A percentile compares a stretch with the other conserved stretches of the same genome.
Evolutionary conservation across 139 green algal species (phyloP).

Genomic region (Medakamo hakoo): DNA sequence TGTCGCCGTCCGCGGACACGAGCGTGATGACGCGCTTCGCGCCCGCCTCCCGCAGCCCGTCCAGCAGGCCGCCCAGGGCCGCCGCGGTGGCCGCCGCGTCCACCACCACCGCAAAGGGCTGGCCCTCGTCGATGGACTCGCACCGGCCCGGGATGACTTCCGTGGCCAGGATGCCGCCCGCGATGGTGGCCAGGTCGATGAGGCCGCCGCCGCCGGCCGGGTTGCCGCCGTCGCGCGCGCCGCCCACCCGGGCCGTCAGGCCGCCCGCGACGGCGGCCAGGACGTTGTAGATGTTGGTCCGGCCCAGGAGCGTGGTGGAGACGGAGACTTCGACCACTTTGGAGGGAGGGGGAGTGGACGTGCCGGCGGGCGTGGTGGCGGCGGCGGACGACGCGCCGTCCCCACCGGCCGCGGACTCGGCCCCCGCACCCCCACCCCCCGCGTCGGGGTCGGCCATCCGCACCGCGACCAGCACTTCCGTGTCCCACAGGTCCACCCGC

Average conservation of each 20-base stretch:
- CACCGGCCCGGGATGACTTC: conserved; percentile 44
- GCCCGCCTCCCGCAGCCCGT: conserved; percentile 35
- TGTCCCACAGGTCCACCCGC: conserved; percentile 76
- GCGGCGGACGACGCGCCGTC: too few species aligned
- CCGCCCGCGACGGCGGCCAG: conserved; percentile 66
- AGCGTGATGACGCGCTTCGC: conserved; percentile 64
- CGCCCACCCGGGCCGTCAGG: conserved; percentile 52
- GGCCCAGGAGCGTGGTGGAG: conserved; percentile 60
- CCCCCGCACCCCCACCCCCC: too few species aligned
- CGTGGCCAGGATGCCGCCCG: conserved; percentile 63
- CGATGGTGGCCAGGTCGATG: conserved; percentile 33
- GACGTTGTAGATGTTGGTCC: conserved; percentile 78
- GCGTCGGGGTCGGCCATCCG: too few species aligned
- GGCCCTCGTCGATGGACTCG: conserved; percentile 77
- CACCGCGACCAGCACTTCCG: conserved; percentile 38
- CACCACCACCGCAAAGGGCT: conserved; percentile 81
- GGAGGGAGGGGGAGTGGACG: conserved; percentile 25
- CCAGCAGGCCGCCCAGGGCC: conserved; percentile 41
- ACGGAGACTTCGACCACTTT: conserved; percentile 41
- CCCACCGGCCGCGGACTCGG: too few species aligned
- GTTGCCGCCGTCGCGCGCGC: too few species aligned
- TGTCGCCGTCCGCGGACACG: conserved; percentile 62
- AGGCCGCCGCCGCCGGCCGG: conserved; percentile 18
- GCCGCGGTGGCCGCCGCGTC: conserved; percentile 76
- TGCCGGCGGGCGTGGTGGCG: neutral